Conservation (phyloP, 1,284 basidiomycete species). For the Boletus sp. region DNA sequence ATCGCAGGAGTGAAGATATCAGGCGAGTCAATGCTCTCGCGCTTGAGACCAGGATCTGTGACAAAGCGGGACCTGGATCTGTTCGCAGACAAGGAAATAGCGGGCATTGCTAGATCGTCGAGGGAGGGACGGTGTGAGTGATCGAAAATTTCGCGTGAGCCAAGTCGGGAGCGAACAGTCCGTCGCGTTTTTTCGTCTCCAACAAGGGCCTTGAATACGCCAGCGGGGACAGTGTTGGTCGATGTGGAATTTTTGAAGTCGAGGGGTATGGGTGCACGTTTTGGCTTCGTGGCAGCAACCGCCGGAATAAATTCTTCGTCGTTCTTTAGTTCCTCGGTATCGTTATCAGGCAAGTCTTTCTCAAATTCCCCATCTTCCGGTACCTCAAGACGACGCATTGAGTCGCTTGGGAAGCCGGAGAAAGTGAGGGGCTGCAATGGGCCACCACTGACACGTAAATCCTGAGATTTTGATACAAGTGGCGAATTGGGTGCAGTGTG, state of each 20-base stretch:
- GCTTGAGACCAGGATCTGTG: conserved; percentile 46
- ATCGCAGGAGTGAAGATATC: conserved; percentile 50
- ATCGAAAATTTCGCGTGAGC: conserved; percentile 61
- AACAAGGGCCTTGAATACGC: conserved; percentile 74
- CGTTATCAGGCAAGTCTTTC: conserved; percentile 14
- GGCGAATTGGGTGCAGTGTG: conserved; percentile 45
- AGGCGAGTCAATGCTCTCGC: conserved; percentile 29
- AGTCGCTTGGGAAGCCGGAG: conserved; percentile 44
- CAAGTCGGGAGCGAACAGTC: conserved; percentile 66
- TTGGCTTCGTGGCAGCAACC: conserved; percentile 43
- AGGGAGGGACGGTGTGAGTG: conserved; percentile 64
- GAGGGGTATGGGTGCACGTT: conserved; percentile 72
- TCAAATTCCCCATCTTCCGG: conserved; percentile 15
- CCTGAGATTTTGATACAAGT: conserved; percentile 21
- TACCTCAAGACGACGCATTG: conserved; percentile 24
- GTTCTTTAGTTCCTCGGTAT: conserved; percentile 25
- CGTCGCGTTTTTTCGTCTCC: conserved; percentile 63
- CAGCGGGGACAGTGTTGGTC: conserved; percentile 75
- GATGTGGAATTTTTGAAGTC: conserved; percentile 75
- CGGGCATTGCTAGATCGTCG: conserved; percentile 65
- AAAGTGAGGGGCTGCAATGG: conserved; percentile 62
- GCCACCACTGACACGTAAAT: conserved; percentile 34
- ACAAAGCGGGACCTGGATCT: conserved; percentile 49
- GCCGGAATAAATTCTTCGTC: conserved; percentile 32
- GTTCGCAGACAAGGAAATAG: conserved; percentile 55